Conservation (phyloP, 2,329 filamentous ascomycete genomes). For the Aspergillus pseudoglaucus region DNA sequence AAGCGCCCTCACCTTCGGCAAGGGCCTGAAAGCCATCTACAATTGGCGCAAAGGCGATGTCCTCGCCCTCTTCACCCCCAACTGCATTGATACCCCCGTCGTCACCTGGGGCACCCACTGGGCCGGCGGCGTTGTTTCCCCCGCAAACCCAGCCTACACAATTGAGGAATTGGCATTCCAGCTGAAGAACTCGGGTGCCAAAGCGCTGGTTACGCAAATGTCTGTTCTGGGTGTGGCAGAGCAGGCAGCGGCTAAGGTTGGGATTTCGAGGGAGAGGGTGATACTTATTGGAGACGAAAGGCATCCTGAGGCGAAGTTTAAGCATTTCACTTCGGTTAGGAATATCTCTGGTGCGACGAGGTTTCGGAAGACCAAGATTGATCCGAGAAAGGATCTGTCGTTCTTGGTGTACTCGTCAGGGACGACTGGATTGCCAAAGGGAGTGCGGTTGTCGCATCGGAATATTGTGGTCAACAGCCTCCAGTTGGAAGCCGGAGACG, state of each 20-base stretch:
- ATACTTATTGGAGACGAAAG: constrained; percentile 62
- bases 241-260: constrained; percentile 62
- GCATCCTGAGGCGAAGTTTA: constrained; percentile 53
- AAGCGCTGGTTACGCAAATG: constrained; percentile 67
- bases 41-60: constrained; percentile 80
- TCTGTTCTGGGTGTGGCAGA: constrained; percentile 58
- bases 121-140: constrained; percentile 75
- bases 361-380: constrained; percentile 55
- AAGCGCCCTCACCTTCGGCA: constrained; percentile 68
- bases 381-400: constrained; percentile 66
- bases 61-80: constrained; percentile 74
- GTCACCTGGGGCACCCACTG: constrained; percentile 73
- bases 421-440: constrained; percentile 86
- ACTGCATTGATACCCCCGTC: constrained; percentile 74
- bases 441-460: constrained; percentile 75
- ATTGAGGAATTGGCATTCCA: constrained; percentile 78
- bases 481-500: constrained; percentile 52
- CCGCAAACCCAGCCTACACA: constrained; percentile 83
- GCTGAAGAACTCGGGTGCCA: constrained; percentile 69
- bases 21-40: constrained; percentile 67
- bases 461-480: constrained; percentile 73
- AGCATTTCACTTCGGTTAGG: constrained; percentile 67
- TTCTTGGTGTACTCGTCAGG: constrained; percentile 86
- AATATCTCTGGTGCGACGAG: constrained; percentile 56
- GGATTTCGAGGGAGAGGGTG: constrained; percentile 65